phyloP scores from a whole-genome alignment of 768 basidiomycete genomes.

The Calocera cornea region DNA sequence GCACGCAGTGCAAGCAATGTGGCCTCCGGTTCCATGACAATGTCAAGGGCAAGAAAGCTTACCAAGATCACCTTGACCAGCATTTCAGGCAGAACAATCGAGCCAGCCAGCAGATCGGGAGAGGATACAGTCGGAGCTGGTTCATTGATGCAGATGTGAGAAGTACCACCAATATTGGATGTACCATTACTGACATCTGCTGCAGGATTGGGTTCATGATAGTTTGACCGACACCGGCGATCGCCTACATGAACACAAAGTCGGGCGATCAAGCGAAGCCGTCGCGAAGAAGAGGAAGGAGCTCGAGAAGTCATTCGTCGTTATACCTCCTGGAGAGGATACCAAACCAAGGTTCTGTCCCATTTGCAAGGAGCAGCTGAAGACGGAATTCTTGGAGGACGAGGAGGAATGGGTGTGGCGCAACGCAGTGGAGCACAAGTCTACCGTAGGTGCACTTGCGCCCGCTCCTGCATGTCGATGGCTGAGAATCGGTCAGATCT shows the following conservation, averaged over 20 bases:
- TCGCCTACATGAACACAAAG: conserved; percentile 12
- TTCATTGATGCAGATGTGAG: conserved; percentile 69
- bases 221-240: neutral
- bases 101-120: conserved; percentile 58
- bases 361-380: conserved; percentile 88
- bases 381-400: conserved; percentile 84
- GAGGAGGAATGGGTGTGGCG: conserved; percentile 98
- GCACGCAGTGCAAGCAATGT: conserved; percentile 86
- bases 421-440: conserved; percentile 76
- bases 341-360: conserved; percentile 76
- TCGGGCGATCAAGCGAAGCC: conserved; percentile 16
- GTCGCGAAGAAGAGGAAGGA: conserved; percentile 24
- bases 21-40: conserved; percentile 73
- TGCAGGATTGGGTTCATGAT: conserved; percentile 82
- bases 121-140: conserved; percentile 86
- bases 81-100: conserved; percentile 86
- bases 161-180: conserved; percentile 13
- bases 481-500: conserved; percentile 42
- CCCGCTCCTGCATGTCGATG: conserved; percentile 8
- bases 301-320: conserved; percentile 49
- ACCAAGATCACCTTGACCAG: conserved; percentile 88
- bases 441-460: conserved; percentile 40
- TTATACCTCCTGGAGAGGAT: conserved; percentile 82
- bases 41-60: conserved; percentile 50
- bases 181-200: conserved; percentile 13